Conservation (phyloP, 108 stramenopile species). For the Nitzschia sp. region DNA sequence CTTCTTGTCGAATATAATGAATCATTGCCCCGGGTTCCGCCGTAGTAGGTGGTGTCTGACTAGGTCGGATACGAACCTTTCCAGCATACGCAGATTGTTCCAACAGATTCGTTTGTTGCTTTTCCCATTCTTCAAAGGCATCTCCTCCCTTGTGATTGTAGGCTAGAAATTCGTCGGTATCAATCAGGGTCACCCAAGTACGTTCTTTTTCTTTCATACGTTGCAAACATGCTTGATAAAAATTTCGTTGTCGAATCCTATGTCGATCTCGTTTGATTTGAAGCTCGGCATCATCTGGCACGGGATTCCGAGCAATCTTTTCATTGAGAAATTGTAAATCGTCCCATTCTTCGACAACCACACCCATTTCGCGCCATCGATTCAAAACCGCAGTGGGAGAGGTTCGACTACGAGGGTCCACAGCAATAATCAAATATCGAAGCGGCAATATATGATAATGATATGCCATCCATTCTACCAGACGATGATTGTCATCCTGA, state of each 20-base stretch:
- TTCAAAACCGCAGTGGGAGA: conserved; percentile 40
- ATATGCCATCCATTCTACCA: conserved; percentile 69
- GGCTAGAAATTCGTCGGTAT: conserved; percentile 53
- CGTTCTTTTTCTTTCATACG: conserved; percentile 30
- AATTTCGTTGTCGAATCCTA: conserved; percentile 54
- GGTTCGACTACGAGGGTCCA: conserved; percentile 61
- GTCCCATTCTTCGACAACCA: conserved; percentile 40
- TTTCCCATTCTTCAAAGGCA: conserved; percentile 29
- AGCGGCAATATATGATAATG: conserved; percentile 74
- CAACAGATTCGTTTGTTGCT: not conserved
- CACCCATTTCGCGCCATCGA: conserved; percentile 42
- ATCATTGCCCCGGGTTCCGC: conserved; percentile 40
- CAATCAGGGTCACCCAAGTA: conserved; percentile 47
- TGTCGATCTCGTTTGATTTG: conserved; percentile 49
- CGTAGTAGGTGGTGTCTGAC: conserved; percentile 36
- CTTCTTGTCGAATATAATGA: conserved; percentile 37
- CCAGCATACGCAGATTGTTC: not conserved
- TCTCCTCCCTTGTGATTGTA: conserved; percentile 48
- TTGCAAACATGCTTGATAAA: conserved; percentile 38
- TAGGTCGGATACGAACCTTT: conserved; percentile 23
- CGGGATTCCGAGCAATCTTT: conserved; percentile 13
- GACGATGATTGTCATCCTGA: conserved; percentile 33
- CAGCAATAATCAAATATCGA: conserved; percentile 57
- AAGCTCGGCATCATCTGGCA: conserved; percentile 31
- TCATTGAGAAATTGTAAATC: conserved; percentile 31